Base-by-base conservation (phyloP, 257 asterid genomes). In the Capsicum chinense region DNA sequence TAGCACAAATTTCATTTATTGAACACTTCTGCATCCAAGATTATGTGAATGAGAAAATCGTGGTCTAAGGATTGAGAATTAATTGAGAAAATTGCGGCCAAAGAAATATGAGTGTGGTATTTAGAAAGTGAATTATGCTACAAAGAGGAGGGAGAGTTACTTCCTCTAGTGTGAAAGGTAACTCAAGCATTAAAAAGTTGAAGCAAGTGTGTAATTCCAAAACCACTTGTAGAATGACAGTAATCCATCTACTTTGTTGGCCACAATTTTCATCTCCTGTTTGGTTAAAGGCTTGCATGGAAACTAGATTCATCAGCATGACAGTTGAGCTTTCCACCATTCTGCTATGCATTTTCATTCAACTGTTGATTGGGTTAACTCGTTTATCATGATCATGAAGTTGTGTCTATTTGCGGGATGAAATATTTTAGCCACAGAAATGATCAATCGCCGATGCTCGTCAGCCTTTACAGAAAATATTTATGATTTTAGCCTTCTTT, bases 111-210 rank as follows among this genome's bases (percentile, higher is more conserved):
- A 78, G 35, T 54, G 82, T 78, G 50, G 54, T 78, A 7, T 10
- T 78, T 26, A 78, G 26, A 78, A 78, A 33, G 13, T 78, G 81
- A 52, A 52, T 74, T 6, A 13, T 33, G 26, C 47, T 78, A 54
- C 33, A 4, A 3, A 26, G 33, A 50, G 47, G 14, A 50, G 47
- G 14, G 26, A 78, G 50, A 21, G 33, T 78, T 54, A 78, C 60
- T 78, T 35, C 26, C 21, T 78, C 48, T 78, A 9, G 47, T 33
- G 15, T 52, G 82, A 26, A 50, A 54, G 63, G 63, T 76, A 76
- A 33, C 54, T 57, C 82, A 54, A 78, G 26, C 82, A 78, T 78
- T 26, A 54, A 76, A 73, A 74, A 26, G 62, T 50, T 76, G n/a
- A 52, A 21, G 62, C 47, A 52, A 52, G 6, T 52, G 33, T 76